Evolutionary conservation across 768 basidiomycete genomes (phyloP), one percentile per base, ranked within the genome.

Genomic region (Kwoniella europaea): DNA sequence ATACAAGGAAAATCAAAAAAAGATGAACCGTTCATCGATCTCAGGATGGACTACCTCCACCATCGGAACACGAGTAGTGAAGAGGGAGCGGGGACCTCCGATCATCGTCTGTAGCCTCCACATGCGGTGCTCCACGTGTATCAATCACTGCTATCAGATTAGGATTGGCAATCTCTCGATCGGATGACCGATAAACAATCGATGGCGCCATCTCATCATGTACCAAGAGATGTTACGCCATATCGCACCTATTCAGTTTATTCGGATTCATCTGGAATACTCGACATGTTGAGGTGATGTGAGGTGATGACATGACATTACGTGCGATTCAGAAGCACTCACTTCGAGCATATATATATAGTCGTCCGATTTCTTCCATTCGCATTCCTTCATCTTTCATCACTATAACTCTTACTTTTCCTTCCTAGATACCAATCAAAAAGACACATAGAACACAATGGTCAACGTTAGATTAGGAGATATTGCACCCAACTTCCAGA

Each of bases 401-500:
- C n/a, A n/a, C 18, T 41, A 57, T 16, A n/a, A 10, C 35, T 20
- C 12, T 29, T 35, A 27, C 53, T 46, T 16, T 24, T 44, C 20
- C 16, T 53, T n/a, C 35, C n/a, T 66, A 42, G n/a, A 27, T 43
- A 22, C 24, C 56, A 41, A 54, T 46, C 13, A 20, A 12, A 50
- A 56, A 24, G 10, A 50, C n/a, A 35, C 22, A 29, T 42, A 20
- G 55, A 7, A 24, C 75, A 80, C 58, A 71, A 81, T 79, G 79
- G 59, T 71, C 75, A 72, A 61, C 42, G 75, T 80, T 44, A 67
- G 79, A 76, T 71, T 80, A n/a, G 79, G 79, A 53, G 75, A 86
- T 85, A 91, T 87, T 74, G 94, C 94, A 59, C 95, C 96, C 65
- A 16, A 24, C 57, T 27, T 58, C 57, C 29, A 16, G 12, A n/a